Evolutionary conservation across 2,329 filamentous ascomycete genomes (phyloP).

Genomic region (Colletotrichum sojae): DNA sequence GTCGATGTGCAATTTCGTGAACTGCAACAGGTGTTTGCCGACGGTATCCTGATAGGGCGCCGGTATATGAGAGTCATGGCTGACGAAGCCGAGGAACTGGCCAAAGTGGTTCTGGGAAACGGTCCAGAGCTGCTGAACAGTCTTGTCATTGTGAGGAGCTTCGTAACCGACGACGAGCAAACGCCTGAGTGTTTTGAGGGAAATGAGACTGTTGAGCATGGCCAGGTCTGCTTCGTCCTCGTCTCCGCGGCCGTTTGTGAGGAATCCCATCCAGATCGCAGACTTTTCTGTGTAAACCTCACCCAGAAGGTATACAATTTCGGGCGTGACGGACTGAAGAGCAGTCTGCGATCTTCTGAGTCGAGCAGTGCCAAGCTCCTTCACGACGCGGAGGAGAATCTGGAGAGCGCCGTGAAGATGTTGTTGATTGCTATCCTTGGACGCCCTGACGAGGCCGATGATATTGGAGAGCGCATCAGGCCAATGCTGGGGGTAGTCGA

Average conservation of each 20-base stretch:
- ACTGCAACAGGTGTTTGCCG: constrained; percentile 90
- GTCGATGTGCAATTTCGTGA: constrained; percentile 91
- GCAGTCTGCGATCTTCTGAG: constrained; percentile 81
- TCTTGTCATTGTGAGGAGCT: constrained; percentile 82
- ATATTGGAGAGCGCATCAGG: constrained; percentile 73
- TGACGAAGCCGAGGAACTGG: constrained; percentile 77
- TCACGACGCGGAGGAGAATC: constrained; percentile 87
- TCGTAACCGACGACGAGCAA: constrained; percentile 88
- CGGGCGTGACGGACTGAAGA: constrained; percentile 83
- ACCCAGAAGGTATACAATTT: constrained; percentile 85
- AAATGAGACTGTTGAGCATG: constrained; percentile 82
- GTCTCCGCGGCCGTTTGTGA: constrained; percentile 71
- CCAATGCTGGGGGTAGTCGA: constrained; percentile 93
- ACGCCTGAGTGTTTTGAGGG: constrained; percentile 85
- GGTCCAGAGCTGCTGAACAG: constrained; percentile 85
- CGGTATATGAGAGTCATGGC: constrained; percentile 68
- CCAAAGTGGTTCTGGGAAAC: constrained; percentile 83
- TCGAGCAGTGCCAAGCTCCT: constrained; percentile 88
- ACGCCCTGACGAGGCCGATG: constrained; percentile 74
- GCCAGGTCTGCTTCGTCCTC: constrained; percentile 72
- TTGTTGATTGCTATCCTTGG: constrained; percentile 70
- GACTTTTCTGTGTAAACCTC: constrained; percentile 85
- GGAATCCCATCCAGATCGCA: constrained; percentile 74
- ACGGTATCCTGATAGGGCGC: constrained; percentile 72
- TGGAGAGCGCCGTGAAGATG: constrained; percentile 81